Conservation (phyloP, 2,329 filamentous ascomycete species). For the Trichoderma endophyticum region DNA sequence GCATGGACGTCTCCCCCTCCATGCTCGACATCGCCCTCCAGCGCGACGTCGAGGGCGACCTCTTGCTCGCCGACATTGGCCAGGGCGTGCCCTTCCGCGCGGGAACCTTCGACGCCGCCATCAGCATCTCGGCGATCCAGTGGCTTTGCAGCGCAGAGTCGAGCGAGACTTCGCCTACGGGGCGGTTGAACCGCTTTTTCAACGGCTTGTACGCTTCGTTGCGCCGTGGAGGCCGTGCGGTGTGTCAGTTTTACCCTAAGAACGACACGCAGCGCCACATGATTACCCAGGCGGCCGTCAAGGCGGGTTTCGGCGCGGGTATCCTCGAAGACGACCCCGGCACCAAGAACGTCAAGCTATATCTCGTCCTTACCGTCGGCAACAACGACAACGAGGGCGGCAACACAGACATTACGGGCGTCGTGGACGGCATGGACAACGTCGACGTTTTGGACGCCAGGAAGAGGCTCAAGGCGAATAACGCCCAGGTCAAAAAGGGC, state of each 20-base stretch:
- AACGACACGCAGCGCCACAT: constrained; percentile 88
- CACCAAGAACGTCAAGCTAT: constrained; percentile 96
- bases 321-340: constrained; percentile 92
- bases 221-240: constrained; percentile 78
- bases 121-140: constrained; percentile 94
- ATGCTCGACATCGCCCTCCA: constrained; percentile 97
- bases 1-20: constrained; percentile 90
- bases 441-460: constrained; percentile 77
- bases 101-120: constrained; percentile 89
- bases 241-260: constrained; percentile 98
- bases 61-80: constrained; percentile 92
- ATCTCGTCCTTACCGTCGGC: constrained; percentile 89
- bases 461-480: constrained; percentile 46
- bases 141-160: constrained; percentile 97
- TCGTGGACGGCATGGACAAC: constrained; percentile 83
- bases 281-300: constrained; percentile 87
- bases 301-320: constrained; percentile 92
- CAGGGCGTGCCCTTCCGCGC: constrained; percentile 93
- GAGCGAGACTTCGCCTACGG: constrained; percentile 76
- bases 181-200: constrained; percentile 81
- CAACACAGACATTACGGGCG: constrained; percentile 81
- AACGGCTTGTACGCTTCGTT: constrained; percentile 85
- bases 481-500: constrained; percentile 67
- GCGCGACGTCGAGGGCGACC: constrained; percentile 85
- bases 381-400: constrained; percentile 47